Conservation (phyloP, 2,329 filamentous ascomycete genomes). For the Alternaria postmessia region DNA sequence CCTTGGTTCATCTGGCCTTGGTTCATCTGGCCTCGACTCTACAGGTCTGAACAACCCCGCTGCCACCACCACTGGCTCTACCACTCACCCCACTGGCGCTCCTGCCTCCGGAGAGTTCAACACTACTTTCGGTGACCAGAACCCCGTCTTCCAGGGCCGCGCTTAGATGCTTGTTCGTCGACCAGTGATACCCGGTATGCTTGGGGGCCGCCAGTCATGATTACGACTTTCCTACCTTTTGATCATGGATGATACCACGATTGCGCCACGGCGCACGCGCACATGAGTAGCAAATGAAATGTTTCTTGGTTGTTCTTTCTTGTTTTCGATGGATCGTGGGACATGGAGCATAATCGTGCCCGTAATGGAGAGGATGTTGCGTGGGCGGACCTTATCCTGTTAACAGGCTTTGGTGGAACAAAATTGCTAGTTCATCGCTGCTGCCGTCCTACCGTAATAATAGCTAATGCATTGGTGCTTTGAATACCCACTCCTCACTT, state of each 20-base stretch:
- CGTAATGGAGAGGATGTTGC: slow-evolving; percentile 25
- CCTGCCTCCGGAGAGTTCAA: slow-evolving; percentile 31
- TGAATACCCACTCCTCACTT: background rate
- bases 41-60: slow-evolving; percentile 13
- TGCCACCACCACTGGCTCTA: slow-evolving; percentile 18
- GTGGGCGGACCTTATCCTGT: background rate
- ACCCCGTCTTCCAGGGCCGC: slow-evolving; percentile 54
- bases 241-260: slow-evolving; percentile 46
- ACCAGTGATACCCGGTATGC: slow-evolving; percentile 18
- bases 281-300: slow-evolving; percentile 26
- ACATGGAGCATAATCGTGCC: background rate
- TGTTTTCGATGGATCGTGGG: slow-evolving; percentile 1
- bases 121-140: slow-evolving; percentile 54
- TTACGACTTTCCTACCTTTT: slow-evolving; percentile 35
- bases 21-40: slow-evolving; percentile 10
- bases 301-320: slow-evolving; percentile 11
- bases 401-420: slow-evolving; percentile 4
- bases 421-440: slow-evolving; percentile 9
- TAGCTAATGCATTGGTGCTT: slow-evolving; percentile 26
- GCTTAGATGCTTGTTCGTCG: slow-evolving; percentile 27
- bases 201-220: slow-evolving; percentile 19
- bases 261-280: slow-evolving; percentile 28
- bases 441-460: slow-evolving; percentile 25
- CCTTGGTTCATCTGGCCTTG: slow-evolving; percentile 15
- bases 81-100: slow-evolving; percentile 21